Percentiles rank a stretch among this genome's conserved stretches.
phyloP scores from a whole-genome alignment of 192 early-diverging fungal genomes.

The Paraglomus occultum region DNA sequence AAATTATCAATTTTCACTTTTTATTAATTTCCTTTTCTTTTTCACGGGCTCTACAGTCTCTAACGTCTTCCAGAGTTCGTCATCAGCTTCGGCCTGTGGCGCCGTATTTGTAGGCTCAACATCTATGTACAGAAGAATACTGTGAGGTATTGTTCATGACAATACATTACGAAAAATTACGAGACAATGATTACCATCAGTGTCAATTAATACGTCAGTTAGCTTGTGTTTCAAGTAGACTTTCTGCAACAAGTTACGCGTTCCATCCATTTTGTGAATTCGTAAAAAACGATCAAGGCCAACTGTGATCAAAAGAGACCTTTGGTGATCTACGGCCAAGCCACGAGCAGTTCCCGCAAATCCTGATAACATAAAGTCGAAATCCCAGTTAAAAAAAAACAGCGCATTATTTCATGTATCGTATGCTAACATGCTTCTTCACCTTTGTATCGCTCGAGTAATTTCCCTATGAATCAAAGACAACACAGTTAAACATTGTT shows the following conservation, averaged over 20 bases:
- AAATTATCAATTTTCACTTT: neutral
- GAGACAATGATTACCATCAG: constrained; percentile 25
- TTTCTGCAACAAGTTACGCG: constrained; percentile 53
- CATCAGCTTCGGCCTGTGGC: constrained; percentile 55
- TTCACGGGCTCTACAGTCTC: constrained; percentile 14
- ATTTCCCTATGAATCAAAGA: neutral
- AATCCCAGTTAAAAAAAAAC: neutral
- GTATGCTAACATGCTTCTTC: constrained; percentile 3
- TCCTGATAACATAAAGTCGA: constrained; percentile 38
- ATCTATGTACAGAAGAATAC: neutral
- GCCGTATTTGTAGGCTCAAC: constrained; percentile 21
- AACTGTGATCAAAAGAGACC: constrained; percentile 55
- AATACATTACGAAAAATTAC: neutral
- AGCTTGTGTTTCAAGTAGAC: constrained; percentile 79
- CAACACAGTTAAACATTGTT: neutral
- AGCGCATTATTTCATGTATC: neutral
- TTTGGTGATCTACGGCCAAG: constrained; percentile 23
- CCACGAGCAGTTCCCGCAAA: constrained; percentile 56
- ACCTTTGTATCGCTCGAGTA: neutral
- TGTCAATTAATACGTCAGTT: constrained; percentile 63
- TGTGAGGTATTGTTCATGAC: neutral
- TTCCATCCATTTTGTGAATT: constrained; percentile 62
- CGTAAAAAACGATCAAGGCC: constrained; percentile 77
- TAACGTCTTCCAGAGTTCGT: constrained; percentile 67
- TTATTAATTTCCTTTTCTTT: constrained; percentile 32